Percentiles rank a stretch among this genome's conserved stretches.
These are phyloP conservation scores for Dryas drummondii DNA, from an alignment of 306 rosid genomes.

Conservation along the genomic window DNA sequence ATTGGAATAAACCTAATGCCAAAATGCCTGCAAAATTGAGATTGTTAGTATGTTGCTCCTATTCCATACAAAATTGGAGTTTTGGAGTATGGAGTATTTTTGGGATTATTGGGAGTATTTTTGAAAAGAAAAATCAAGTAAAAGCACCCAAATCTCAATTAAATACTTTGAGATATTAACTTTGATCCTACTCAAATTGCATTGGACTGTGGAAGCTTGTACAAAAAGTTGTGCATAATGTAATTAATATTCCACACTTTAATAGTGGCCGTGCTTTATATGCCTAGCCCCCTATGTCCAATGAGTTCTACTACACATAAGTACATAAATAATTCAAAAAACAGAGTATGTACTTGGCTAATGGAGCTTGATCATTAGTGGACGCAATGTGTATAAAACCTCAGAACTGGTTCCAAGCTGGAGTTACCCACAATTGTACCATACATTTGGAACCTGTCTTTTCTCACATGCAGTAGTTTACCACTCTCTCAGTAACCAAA, in stretches of 20 bases:
- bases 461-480: neutral
- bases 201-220: constrained; percentile 46
- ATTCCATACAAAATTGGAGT: too few species aligned
- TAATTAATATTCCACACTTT: constrained; percentile 32
- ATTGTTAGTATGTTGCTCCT: too few species aligned
- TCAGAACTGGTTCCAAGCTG: neutral
- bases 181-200: constrained; percentile 41
- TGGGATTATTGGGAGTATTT: too few species aligned
- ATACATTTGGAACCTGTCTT: neutral
- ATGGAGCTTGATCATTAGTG: neutral
- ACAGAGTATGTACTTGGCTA: neutral
- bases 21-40: too few species aligned
- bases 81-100: too few species aligned
- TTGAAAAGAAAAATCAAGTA: too few species aligned
- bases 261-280: constrained; percentile 26
- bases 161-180: constrained; percentile 35
- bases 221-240: constrained; percentile 42
- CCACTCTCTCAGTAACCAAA: constrained; percentile 39
- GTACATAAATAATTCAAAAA: neutral
- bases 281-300: constrained; percentile 24
- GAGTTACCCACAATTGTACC: neutral
- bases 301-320: neutral
- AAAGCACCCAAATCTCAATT: constrained; percentile 5
- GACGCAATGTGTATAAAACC: constrained; percentile 4
- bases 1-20: too few species aligned